A percentile compares a stretch with the other conserved stretches of the same genome.
phyloP scores from a whole-genome alignment of 2,329 filamentous ascomycete genomes.

The Cercospora canescens region DNA sequence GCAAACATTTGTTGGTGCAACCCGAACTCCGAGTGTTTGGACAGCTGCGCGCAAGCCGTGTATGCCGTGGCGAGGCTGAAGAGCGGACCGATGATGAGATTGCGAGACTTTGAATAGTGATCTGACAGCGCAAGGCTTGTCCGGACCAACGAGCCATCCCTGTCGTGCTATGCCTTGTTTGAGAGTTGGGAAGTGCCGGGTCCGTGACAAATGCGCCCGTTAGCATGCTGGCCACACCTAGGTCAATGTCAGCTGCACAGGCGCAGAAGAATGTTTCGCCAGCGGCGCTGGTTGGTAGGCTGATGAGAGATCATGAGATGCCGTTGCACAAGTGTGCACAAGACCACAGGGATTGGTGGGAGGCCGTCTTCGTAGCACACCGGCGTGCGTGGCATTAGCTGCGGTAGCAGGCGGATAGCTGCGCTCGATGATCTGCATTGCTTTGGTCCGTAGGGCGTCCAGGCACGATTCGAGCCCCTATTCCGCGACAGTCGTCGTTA shows the following conservation, averaged over 20 bases:
- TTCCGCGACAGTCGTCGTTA: background rate
- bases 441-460: background rate
- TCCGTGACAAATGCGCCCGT: background rate
- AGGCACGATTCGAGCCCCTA: background rate
- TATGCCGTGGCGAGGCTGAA: background rate
- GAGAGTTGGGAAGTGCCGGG: background rate
- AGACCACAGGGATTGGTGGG: background rate
- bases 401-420: background rate
- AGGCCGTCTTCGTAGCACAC: background rate
- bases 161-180: background rate
- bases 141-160: background rate
- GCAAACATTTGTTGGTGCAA: background rate
- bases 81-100: background rate
- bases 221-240: background rate
- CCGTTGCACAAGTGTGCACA: background rate
- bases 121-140: background rate
- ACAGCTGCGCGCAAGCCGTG: background rate
- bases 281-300: background rate
- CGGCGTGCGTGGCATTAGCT: background rate
- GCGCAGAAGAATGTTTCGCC: background rate
- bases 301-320: background rate
- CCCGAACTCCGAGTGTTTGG: background rate
- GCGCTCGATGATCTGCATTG: background rate
- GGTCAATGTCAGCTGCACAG: background rate
- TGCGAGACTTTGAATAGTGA: background rate